Evolutionary conservation across 2,329 filamentous ascomycete species (phyloP), one percentile per base, ranked within the genome.

Genomic region (Scleromitrula shiraiana): DNA sequence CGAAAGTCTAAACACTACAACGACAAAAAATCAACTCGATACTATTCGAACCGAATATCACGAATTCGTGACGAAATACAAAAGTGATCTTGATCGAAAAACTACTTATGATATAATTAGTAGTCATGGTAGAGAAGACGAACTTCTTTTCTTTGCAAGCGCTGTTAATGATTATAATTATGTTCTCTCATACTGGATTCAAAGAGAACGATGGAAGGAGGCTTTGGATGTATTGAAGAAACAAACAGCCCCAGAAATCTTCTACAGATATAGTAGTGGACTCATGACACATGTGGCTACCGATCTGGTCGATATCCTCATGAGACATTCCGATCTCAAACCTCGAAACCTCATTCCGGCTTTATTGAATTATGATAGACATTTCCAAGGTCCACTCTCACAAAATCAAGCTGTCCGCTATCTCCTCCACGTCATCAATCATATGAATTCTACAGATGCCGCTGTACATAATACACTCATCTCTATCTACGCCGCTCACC

Each of bases 391-490:
- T 0, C 68, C 85, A 0, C 69, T 91, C 23, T 65, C 70, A 6
- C 80, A 88, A 64, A 97, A 97, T 59, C 93, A 98, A 70, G 93
- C 93, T 1, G 76, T 97, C 32, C 81, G 93, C 35, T 98, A 98
- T 64, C 80, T 98, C 17, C 87, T 90, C 56, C 95, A 91, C 65
- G 88, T 89, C 50, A 90, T 98, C 61, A 90, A 95, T 69, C 79
- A 91, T 69, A 76, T 90, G 60, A 76, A 85, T 64, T 84, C 89
- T 45, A 76, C 83, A 50, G 77, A 91, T 60, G 82, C 93, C 2
- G 91, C 93, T 2, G 84, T 98, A 9, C 93, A 98, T 70, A 98
- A 98, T 65, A 97, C 93, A 0, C 78, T 98, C 5, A 88, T 98
- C 41, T 95, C 91, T 7, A 91, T 98, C 43, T 95, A 96, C 64